phyloP scores from a whole-genome alignment of 768 basidiomycete species.

The Russula ochroleuca region DNA sequence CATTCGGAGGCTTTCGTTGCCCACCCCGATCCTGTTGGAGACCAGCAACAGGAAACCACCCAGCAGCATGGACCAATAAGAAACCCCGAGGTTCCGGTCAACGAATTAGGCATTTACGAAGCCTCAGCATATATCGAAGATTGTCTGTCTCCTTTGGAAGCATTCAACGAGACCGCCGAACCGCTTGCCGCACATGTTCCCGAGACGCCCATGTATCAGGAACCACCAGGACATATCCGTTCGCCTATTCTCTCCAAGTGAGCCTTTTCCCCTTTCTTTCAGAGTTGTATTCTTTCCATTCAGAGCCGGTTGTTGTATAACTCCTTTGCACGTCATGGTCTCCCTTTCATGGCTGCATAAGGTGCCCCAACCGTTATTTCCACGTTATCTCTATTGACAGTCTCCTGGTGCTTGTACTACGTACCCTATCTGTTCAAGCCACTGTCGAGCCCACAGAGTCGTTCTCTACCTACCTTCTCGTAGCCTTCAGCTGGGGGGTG shows the following conservation, averaged over 20 bases:
- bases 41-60: not conserved
- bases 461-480: not conserved
- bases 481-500: not conserved
- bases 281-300: not conserved
- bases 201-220: constrained; percentile 7
- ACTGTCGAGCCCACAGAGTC: not conserved
- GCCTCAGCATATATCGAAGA: constrained; percentile 1
- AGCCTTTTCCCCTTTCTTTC: constrained; percentile 7
- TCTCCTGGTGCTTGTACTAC: not conserved
- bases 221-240: constrained; percentile 21
- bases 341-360: not conserved
- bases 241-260: constrained; percentile 28
- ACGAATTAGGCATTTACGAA: constrained; percentile 21
- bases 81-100: constrained; percentile 1
- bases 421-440: not conserved
- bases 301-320: not conserved
- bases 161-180: constrained; percentile 9
- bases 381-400: not conserved
- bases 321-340: not conserved
- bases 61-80: not conserved
- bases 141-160: constrained; percentile 17
- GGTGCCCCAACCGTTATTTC: not conserved
- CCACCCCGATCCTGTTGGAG: not conserved
- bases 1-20: not conserved
- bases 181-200: not conserved